phyloP scores from a whole-genome alignment of 176 grass and related monocot species.

The Ensete glaucum region DNA sequence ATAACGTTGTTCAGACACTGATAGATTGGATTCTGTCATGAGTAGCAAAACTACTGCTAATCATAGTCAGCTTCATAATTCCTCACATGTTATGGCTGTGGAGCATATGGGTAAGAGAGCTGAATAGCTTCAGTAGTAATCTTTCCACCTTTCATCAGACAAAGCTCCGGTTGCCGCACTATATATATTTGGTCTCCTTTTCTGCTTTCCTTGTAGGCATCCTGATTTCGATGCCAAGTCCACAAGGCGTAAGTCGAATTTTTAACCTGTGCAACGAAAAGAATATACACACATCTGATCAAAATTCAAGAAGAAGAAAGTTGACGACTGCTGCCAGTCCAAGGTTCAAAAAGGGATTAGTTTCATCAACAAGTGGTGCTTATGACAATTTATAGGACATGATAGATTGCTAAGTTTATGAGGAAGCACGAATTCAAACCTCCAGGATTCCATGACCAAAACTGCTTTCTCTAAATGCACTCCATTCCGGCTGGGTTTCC shows the following conservation, averaged over 20 bases:
- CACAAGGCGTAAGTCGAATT: slow-evolving; percentile 92
- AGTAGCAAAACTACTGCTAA: no score
- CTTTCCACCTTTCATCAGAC: slow-evolving; percentile 4
- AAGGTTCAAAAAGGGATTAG: no score
- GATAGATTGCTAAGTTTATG: no score
- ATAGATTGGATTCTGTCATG: no score
- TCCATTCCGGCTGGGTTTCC: slow-evolving; percentile 73
- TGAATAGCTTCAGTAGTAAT: no score
- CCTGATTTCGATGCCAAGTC: slow-evolving; percentile 95
- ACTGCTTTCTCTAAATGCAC: slow-evolving; percentile 85
- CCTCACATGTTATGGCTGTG: no score
- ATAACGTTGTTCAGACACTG: no score
- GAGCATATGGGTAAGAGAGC: no score
- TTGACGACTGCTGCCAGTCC: not conserved
- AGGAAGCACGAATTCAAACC: slow-evolving; percentile 18
- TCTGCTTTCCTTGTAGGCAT: slow-evolving; percentile 42
- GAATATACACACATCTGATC: not conserved
- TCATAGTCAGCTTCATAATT: no score
- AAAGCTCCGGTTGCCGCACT: slow-evolving; percentile 54
- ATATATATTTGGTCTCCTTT: slow-evolving; percentile 88
- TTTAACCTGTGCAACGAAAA: slow-evolving; percentile 39
- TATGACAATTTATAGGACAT: no score
- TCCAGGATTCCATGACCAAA: slow-evolving; percentile 90
- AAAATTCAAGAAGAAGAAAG: not conserved
- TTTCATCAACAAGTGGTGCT: no score